These are phyloP conservation scores for Pseudogymnoascus sp. DNA, from an alignment of 2,329 filamentous ascomycete species.

Conservation along the genomic window DNA sequence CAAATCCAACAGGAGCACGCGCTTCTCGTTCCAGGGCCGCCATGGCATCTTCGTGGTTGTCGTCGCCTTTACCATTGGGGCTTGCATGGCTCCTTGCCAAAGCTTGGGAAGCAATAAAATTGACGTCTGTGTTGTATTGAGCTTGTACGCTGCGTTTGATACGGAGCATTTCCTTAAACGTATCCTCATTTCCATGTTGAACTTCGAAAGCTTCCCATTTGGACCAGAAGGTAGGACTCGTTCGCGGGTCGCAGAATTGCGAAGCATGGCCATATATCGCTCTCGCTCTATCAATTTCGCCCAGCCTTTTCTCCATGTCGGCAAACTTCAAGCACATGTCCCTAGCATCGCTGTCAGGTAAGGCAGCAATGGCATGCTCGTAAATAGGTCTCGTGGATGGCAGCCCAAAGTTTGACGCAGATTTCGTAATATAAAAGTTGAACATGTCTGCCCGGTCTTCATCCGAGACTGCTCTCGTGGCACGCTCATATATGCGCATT, in stretches of 20 bases:
- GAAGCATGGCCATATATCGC: constrained; percentile 95
- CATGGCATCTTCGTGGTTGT: constrained; percentile 66
- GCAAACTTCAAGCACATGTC: constrained; percentile 99
- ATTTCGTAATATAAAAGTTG: constrained; percentile 99
- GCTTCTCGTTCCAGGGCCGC: constrained; percentile 80
- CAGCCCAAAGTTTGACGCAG: constrained; percentile 92
- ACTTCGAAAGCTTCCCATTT: constrained; percentile 98
- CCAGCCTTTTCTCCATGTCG: constrained; percentile 86
- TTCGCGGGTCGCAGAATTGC: constrained; percentile 94
- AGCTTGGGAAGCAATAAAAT: constrained; percentile 94
- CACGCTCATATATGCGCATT: constrained; percentile 98
- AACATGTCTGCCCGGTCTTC: constrained; percentile 97
- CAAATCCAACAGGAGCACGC: constrained; percentile 83
- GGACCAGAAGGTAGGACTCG: constrained; percentile 83
- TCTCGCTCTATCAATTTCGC: constrained; percentile 88
- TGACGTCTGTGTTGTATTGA: constrained; percentile 98
- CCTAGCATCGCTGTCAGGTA: constrained; percentile 87
- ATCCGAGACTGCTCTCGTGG: constrained; percentile 87
- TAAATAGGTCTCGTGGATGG: constrained; percentile 94
- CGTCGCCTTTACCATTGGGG: constrained; percentile 36
- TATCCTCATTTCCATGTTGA: constrained; percentile 96
- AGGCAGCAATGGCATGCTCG: constrained; percentile 86
- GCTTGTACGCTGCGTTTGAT: constrained; percentile 97
- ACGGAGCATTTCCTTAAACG: constrained; percentile 97
- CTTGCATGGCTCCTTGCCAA: constrained; percentile 70